A percentile compares a stretch with the other conserved stretches of the same genome.
Evolutionary conservation across 805 yeast species (phyloP).

Genomic region (Wickerhamiella brachini): DNA sequence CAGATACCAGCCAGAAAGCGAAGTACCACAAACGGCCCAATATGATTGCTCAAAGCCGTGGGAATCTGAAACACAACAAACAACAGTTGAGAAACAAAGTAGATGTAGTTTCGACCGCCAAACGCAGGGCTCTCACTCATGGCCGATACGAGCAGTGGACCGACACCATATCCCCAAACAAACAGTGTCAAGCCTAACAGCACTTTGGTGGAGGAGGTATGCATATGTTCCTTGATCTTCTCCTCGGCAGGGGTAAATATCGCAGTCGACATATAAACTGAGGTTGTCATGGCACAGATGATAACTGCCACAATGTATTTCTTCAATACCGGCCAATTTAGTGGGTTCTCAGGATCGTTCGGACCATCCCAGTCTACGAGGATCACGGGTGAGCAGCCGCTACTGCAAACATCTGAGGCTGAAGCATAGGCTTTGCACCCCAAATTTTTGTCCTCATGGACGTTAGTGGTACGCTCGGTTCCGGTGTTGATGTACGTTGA

Average conservation of each 20-base stretch:
- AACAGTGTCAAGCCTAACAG: slow-evolving; percentile 39
- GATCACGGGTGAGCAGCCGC: background rate
- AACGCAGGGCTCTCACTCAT: slow-evolving; percentile 36
- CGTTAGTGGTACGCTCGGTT: background rate
- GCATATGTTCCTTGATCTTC: slow-evolving; percentile 32
- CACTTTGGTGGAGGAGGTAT: slow-evolving; percentile 30
- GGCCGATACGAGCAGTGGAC: slow-evolving; percentile 44
- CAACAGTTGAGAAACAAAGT: slow-evolving; percentile 32
- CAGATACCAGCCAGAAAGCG: slow-evolving; percentile 42
- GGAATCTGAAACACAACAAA: slow-evolving; percentile 44
- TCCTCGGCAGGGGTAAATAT: slow-evolving; percentile 42
- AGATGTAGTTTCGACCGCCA: slow-evolving; percentile 36
- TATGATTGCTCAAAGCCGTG: slow-evolving; percentile 36
- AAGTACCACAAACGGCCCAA: slow-evolving; percentile 37
- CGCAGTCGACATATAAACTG: slow-evolving; percentile 47
- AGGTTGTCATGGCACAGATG: slow-evolving; percentile 35
- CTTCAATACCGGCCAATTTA: slow-evolving; percentile 37
- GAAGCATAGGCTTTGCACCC: background rate
- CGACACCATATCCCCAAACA: slow-evolving; percentile 47
- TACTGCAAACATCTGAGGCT: background rate
- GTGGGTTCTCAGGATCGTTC: slow-evolving; percentile 30
- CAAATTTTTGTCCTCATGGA: background rate
- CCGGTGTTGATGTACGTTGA: background rate
- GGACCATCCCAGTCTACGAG: slow-evolving; percentile 24
- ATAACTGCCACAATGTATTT: slow-evolving; percentile 33